Evolutionary conservation across 352 stramenopile genomes (phyloP), one percentile per base, ranked within the genome.

Genomic region (Pythium periplocum): DNA sequence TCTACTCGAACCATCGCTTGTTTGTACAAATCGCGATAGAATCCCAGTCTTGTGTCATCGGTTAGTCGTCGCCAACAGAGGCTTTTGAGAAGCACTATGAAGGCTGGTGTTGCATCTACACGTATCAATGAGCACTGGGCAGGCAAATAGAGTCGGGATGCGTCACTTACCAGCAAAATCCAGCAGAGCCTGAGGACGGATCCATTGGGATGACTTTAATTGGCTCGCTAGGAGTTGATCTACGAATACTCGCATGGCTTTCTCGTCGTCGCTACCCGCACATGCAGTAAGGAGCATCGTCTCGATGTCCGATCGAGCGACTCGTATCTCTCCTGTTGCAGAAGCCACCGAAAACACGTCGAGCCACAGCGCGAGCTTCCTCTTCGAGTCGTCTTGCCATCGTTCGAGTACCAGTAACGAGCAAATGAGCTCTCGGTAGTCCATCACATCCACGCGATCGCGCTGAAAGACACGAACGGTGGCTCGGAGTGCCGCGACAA

Each of bases 1-100:
- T 59, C 59, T 17, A 86, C 71, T 6, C 61, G 53, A 3, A 66
- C 51, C 30, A 70, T 68, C 2, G 73, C 75, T 12, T 80, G 59
- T 0, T 61, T 5, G 55, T 83, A 83, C 44, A 81, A 39, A 17
- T 76, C 67, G 36, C 62, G 68, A 45, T 79, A 86, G 57, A 78
- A 86, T 2, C 55, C 42, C 2, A 88, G 63, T 0, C 75, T 73
- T 49, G 68, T 84, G 52, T 88, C 78, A 44, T 86, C 78, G 0
- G 75, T 82, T 4, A 88, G 53, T 3, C 73, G 68, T 8, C 66
- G 62, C 74, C 74, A 88, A 49, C 71, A 82, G 17, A 75, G 60
- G 6, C 45, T 55, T 43, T 68, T 72, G 12, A 88, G 9, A 0
- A 57, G 46, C 8, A 58, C 34, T 2, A 72, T 42, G 10, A 87